Base-by-base conservation (phyloP, 2,329 filamentous ascomycete species). In the Fusarium dlaminii region DNA sequence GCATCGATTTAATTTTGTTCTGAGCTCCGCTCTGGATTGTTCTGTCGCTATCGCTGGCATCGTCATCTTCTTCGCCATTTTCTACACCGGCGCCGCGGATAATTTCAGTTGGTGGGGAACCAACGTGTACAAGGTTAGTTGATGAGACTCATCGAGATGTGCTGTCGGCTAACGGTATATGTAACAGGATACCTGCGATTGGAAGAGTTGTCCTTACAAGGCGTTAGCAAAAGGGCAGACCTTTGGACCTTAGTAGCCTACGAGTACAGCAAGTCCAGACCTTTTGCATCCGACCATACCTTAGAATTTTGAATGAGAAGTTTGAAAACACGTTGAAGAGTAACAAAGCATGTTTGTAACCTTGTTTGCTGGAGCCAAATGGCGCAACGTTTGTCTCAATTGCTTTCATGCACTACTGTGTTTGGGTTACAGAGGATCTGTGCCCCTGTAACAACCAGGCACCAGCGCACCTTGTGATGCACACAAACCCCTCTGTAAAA, bases 21-120 rank as follows among this genome's bases (percentile, higher is more conserved):
- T 82, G 13, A 80, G 77, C 55, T 76, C 80, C 2, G 80, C 80
- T 0, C 55, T 83, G 18, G 80, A 81, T 48, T 80, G 77, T 29
- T 80, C 79, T 2, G 73, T 80, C 12, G 80, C 79, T 5, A 79
- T 82, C 48, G 76, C 78, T 22, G 78, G 75, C 11, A 78, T 82
- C n/a, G 30, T 82, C 18, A 82, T 81, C 22, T 82, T 82, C 67
- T 82, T 82, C 37, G 70, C 79, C 36, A 52, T 82, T 4, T 79
- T 80, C 39, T 82, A 81, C 49, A 80, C 79, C 0, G 79, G 79
- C 2, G 80, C 73, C 1, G 72, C 75, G 4, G 70, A 76, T 17
- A 59, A 76, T 5, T 68, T 81, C 27, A 72, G 43, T 4, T 82
- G 79, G 80, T 81, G 80, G 79, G 80, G 80, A 13, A 81, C 79